Base-by-base conservation (phyloP, 345 rosid species). In the Ceriops tagal region DNA sequence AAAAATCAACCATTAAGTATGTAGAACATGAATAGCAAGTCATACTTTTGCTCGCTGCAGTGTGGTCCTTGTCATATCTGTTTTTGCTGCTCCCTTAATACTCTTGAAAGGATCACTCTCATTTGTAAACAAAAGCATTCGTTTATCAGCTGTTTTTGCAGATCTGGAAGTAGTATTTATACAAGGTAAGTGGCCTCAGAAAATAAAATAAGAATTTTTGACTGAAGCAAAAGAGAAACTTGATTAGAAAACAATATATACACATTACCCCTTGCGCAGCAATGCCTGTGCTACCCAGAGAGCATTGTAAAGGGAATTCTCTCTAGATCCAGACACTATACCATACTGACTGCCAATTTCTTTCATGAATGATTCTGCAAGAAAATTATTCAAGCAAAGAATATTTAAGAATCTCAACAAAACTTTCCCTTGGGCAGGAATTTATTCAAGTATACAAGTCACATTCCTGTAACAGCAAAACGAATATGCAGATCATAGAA, bases 251-350 rank as follows among this genome's bases (percentile, higher is more conserved):
- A 68, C 63, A 16, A 13, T 53, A 58, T 47, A 24, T 46, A 28
- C 62, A 58, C 2, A 69, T 68, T 88, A 95, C 99, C 99, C 99
- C 86, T 95, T 95, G 58, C 92, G 96, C 32, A 95, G 83, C 63
- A 95, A 80, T 53, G 93, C 97, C 85, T 95, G 99, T 10, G 97
- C 99, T 66, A 86, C 97, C 99, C 99, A 95, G 20, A 95, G 88
- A 68, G 93, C 93, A 85, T 84, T 88, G 70, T 92, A 95, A 53
- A 95, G 90, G 51, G 99, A 85, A 70, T 95, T 95, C 83, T 95
- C 96, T 46, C 92, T 87, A 76, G 99, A 83, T 53, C 88, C 96
- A 64, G 97, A 83, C 63, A 85, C 79, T 68, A 95, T 92, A 65
- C 96, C 96, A 75, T 83, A 67, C 71, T 88, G 92, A 79, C 99